A percentile compares a stretch with the other conserved stretches of the same genome.
These are phyloP conservation scores for Phalaenopsis equestris DNA, from an alignment of 106 monocot species.

Conservation along the genomic window DNA sequence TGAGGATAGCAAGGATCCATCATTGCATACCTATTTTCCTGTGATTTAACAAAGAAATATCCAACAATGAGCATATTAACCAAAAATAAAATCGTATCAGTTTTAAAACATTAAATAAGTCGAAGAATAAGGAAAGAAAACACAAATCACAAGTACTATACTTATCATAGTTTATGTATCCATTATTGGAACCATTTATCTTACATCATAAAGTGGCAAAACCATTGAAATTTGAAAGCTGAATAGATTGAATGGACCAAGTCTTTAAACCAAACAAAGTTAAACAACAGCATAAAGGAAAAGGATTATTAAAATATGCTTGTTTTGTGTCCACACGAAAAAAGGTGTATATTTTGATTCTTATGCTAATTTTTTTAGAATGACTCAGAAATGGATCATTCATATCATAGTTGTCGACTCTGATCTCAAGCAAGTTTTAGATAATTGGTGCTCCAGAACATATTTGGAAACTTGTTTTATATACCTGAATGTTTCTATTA, in stretches of 20 bases:
- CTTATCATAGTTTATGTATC: neutral
- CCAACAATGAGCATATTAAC: neutral
- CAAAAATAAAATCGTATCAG: neutral
- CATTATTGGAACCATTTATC: neutral
- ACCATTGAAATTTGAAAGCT: neutral
- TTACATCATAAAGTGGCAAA: neutral
- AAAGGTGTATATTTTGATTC: neutral
- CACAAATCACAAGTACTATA: neutral
- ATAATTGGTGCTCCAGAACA: neutral
- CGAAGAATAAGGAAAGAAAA: neutral
- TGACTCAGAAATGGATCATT: neutral
- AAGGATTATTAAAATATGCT: neutral
- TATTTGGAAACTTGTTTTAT: neutral
- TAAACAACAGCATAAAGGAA: neutral
- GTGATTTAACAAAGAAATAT: conserved; percentile 21
- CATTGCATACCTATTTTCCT: conserved; percentile 84
- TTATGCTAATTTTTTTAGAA: neutral
- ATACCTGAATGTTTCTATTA: neutral
- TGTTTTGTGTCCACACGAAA: neutral
- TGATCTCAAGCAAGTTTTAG: neutral
- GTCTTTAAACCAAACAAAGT: conserved; percentile 2
- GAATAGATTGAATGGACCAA: neutral
- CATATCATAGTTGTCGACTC: neutral
- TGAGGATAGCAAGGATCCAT: conserved; percentile 59
- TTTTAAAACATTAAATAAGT: neutral